Percentiles rank a stretch among this genome's conserved stretches.
Conservation (phyloP, 805 yeast species). For the Teunomyces barrocoloradensis region DNA sequence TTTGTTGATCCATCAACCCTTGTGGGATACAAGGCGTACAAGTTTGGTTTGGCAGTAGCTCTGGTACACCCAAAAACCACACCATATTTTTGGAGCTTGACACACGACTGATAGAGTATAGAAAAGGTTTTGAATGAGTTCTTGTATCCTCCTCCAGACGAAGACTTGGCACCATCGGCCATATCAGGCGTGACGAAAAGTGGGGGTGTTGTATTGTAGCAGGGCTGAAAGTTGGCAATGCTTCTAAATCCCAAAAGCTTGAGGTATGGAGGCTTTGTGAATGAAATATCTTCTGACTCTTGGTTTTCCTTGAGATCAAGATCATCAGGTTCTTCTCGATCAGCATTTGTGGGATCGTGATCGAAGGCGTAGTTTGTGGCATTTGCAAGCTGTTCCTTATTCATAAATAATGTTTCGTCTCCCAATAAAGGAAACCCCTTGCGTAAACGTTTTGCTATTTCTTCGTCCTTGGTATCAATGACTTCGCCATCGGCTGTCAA, state of each 20-base stretch:
- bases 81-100: slow-evolving; percentile 52
- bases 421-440: slow-evolving; percentile 17
- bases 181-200: slow-evolving; percentile 65
- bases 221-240: slow-evolving; percentile 43
- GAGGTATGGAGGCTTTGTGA: slow-evolving; percentile 46
- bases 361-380: slow-evolving; percentile 36
- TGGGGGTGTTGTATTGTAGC: slow-evolving; percentile 53
- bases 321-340: slow-evolving; percentile 6
- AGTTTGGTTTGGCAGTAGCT: slow-evolving; percentile 49
- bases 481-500: slow-evolving; percentile 43
- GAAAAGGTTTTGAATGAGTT: slow-evolving; percentile 70
- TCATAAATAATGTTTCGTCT: slow-evolving; percentile 23
- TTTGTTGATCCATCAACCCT: slow-evolving; percentile 19
- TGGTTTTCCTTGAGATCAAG: slow-evolving; percentile 8
- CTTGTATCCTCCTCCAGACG: slow-evolving; percentile 38
- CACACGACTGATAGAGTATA: slow-evolving; percentile 61
- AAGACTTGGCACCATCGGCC: slow-evolving; percentile 35
- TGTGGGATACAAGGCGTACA: slow-evolving; percentile 63
- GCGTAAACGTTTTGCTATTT: slow-evolving; percentile 23
- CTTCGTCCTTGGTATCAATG: slow-evolving; percentile 28
- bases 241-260: slow-evolving; percentile 68
- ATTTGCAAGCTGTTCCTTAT: slow-evolving; percentile 23
- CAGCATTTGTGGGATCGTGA: slow-evolving; percentile 18
- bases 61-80: slow-evolving; percentile 71
- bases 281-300: slow-evolving; percentile 5